Evolutionary conservation across 2,329 filamentous ascomycete genomes (phyloP), one percentile per base, ranked within the genome.

Genomic region (Cercospora zeina): DNA sequence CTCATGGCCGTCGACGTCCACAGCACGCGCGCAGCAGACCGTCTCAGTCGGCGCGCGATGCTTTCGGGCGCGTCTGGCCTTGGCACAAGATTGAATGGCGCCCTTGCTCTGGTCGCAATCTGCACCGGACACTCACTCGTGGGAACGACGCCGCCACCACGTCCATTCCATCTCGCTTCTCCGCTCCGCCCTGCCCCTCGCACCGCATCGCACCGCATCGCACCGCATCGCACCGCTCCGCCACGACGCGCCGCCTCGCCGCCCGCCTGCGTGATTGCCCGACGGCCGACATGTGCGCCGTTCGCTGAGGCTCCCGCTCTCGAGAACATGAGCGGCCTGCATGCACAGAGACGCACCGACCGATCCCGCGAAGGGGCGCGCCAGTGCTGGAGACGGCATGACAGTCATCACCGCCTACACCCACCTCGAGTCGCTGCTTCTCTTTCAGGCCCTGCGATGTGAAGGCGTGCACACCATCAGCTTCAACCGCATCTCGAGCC

Each of bases 341-440:
- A 50, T 36, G 42, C 45, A 58, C 56, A 58, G 42, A 49, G 39
- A 58, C 30, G 45, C 27, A 11, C 54, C 54, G 39, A 57, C 27
- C 54, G 54, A 58, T 33, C 56, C 56, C 51, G 56, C 45, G 31
- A 51, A 50, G 56, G 30, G 39, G 45, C 42, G 53, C 53, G 53
- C 33, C 19, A 55, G 31, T 55, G 53, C 53, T 55, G 45, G 56
- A 58, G 42, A 58, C 42, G 56, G 56, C 56, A 86, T 86, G 83
- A 82, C 81, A 79, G 53, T 47, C 47, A 80, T 80, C 77, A 82
- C 85, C 73, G 81, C 83, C 72, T 93, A 95, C 78, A 93, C 91
- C 74, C 85, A 88, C 70, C 89, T 96, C 81, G 92, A 96, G 83
- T 89, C 88, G 73, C 83, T 96, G 65, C 85, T 95, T 68, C 84